These are phyloP conservation scores for Citrus hindsii DNA, from an alignment of 345 rosid genomes.

Conservation along the genomic window DNA sequence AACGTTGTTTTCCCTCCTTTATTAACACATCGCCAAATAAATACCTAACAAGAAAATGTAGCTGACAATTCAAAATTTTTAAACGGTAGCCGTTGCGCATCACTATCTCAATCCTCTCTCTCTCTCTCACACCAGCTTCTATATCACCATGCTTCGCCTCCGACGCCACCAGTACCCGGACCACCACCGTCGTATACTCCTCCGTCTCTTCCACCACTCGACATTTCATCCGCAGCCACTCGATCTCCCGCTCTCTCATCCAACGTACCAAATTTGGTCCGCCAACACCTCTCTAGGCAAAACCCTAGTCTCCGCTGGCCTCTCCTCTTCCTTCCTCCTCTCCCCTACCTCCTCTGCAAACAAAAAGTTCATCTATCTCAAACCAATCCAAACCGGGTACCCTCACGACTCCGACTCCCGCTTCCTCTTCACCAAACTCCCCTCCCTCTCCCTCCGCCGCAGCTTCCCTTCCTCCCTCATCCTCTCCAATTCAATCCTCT, in stretches of 20 bases:
- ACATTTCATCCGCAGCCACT: slow-evolving; percentile 15
- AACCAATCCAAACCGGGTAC: slow-evolving; percentile 90
- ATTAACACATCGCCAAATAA: too few species aligned
- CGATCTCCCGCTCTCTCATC: slow-evolving; percentile 57
- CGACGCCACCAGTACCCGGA: slow-evolving; percentile 22
- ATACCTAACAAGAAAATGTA: too few species aligned
- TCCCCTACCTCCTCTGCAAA: slow-evolving; percentile 23
- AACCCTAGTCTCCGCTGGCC: slow-evolving; percentile 92
- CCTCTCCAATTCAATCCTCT: slow-evolving; percentile 57
- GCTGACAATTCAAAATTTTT: not conserved
- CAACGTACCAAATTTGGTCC: slow-evolving; percentile 72
- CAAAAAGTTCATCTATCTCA: slow-evolving; percentile 63
- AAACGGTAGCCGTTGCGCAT: not conserved
- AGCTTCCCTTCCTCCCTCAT: slow-evolving; percentile 41
- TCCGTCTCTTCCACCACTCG: slow-evolving; percentile 9
- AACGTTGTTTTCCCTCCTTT: not conserved
- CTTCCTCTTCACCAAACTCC: slow-evolving; percentile 65
- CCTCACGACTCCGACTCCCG: slow-evolving; percentile 90
- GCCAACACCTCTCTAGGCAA: slow-evolving; percentile 92
- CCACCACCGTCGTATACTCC: slow-evolving; percentile 13
- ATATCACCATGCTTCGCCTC: slow-evolving; percentile 9
- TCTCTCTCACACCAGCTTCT: too few species aligned
- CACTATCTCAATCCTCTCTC: not conserved
- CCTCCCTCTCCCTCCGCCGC: slow-evolving; percentile 53
- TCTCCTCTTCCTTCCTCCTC: slow-evolving; percentile 79